Evolutionary conservation across 176 grass and related monocot genomes (phyloP), one percentile per base, ranked within the genome.

Genomic region (Aegilops umbellulata): DNA sequence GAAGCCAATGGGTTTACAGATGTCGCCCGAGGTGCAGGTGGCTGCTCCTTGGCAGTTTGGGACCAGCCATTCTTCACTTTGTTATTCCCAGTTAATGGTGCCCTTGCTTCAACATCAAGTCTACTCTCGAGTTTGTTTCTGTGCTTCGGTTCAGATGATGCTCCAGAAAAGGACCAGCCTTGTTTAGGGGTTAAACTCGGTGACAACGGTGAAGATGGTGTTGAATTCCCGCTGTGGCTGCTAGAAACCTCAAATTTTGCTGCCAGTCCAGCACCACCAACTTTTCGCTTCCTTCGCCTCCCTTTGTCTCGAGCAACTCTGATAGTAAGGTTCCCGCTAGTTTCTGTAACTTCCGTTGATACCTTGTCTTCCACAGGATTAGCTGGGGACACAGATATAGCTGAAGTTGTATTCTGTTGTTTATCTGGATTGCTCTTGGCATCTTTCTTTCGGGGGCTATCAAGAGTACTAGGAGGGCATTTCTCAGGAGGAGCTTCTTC

Each of bases 171-270:
- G 49, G 67, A 36, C 88, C 90, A 94, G 60, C 66, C 76, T 58
- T 88, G 88, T 69, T 91, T 99, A 29, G 97, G 93, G 84, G 93
- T 98, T 67, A 84, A 89, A 51, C 84, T 86, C 53, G 94, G 84
- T 20, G 96, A 96, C 46, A 96, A 63, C 46, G 94, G 92, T 8
- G 97, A 98, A 65, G 91, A 88, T 41, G 97, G 90, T 27, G 91
- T 99, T 29, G 97, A 99, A 84, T 94, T 99, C 76, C 90, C 88
- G 31, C 97, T 96, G 79, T 96, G 93, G 88, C 94, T 99, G 70
- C 97, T 99, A 58, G 97, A 99, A 87, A 86, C 97, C 88, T 99
- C 97, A 81, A 94, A 84, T 75, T 96, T 99, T 25, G 87, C 60
- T 67, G 88, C 88, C 34, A 91, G 87, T 85, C 89, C 92, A 19